Conservation (phyloP, 192 early-diverging fungal species). For the Podila minutissima region DNA sequence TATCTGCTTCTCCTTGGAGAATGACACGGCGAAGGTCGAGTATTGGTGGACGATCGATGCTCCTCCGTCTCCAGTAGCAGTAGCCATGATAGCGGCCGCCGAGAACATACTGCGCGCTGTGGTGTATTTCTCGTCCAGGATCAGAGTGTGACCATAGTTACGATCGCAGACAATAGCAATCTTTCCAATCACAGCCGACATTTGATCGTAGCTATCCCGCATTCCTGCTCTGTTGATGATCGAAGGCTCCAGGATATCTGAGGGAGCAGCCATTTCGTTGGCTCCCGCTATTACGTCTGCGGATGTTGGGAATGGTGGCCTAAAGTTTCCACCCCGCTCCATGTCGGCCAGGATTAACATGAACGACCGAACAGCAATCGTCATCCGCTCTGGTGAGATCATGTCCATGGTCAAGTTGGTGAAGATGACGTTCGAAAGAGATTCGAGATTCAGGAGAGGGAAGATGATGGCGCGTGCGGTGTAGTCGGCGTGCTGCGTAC, state of each 20-base stretch:
- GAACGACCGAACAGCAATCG: constrained; percentile 79
- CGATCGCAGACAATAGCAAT: constrained; percentile 70
- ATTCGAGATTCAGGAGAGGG: constrained; percentile 73
- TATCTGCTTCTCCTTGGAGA: constrained; percentile 65
- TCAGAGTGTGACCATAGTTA: constrained; percentile 55
- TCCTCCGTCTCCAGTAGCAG: constrained; percentile 46
- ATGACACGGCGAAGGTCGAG: constrained; percentile 58
- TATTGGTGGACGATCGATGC: constrained; percentile 58
- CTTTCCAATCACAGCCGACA: constrained; percentile 72
- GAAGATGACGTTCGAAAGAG: constrained; percentile 34
- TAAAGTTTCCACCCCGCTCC: constrained; percentile 58
- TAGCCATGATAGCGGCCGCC: constrained; percentile 43
- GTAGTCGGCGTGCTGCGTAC: constrained; percentile 67
- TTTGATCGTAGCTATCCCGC: constrained; percentile 71
- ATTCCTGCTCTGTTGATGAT: constrained; percentile 68
- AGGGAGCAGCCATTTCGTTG: constrained; percentile 32
- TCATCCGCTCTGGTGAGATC: constrained; percentile 74
- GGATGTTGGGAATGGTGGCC: constrained; percentile 60
- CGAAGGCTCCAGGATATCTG: constrained; percentile 60
- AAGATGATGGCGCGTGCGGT: constrained; percentile 75
- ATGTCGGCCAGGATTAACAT: constrained; percentile 77
- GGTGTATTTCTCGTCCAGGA: constrained; percentile 63
- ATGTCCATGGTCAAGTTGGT: constrained; percentile 58
- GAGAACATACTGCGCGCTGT: constrained; percentile 45
- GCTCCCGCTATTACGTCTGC: constrained; percentile 50